Evolutionary conservation across 768 basidiomycete species (phyloP), one percentile per base, ranked within the genome.

Genomic region (Ramaria sp.): DNA sequence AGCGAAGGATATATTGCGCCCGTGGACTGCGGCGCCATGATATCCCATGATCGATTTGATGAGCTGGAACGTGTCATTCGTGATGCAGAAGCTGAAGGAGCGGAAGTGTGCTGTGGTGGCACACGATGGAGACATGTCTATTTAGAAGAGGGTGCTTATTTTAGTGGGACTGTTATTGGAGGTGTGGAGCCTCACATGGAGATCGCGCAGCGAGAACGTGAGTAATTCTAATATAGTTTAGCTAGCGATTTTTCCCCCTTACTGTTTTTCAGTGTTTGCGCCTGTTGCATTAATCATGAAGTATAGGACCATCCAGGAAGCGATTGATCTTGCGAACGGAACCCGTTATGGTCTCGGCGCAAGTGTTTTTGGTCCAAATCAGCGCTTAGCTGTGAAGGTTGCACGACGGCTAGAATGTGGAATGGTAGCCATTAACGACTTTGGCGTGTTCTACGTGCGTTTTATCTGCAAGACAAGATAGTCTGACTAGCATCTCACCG

Each of bases 341-440:
- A 94, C 92, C 0, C 75, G 77, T 20, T 98, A 88, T 65, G 94
- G 88, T 12, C 81, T 99, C 27, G 95, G 94, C 18, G 92, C 94
- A 1, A 89, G 88, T 52, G 90, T 99, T 18, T 99, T 94, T 64
- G 96, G 96, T 8, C 85, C 85, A 9, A 81, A 88, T 63, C 85
- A 86, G 65, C 76, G 78, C 38, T 71, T 85, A 41, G 92, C 90
- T 63, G 60, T 89, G 51, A 72, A 83, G 47, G 85, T 98, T 20
- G 93, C 93, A 27, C 81, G 82, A 60, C 71, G 73, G 47, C 71
- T 99, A 49, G 82, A 95, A 50, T 94, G 91, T 61, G 95, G 95
- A 44, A 98, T 99, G 96, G 95, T 98, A 3, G 84, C 93, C 18
- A 76, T 96, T 58, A 98, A 98, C 61, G 96, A 98, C 70, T 96